Percentiles rank a stretch among this genome's conserved stretches.
These are phyloP conservation scores for Pythium rhizo-oryzae DNA, from an alignment of 352 stramenopile species.

Conservation along the genomic window DNA sequence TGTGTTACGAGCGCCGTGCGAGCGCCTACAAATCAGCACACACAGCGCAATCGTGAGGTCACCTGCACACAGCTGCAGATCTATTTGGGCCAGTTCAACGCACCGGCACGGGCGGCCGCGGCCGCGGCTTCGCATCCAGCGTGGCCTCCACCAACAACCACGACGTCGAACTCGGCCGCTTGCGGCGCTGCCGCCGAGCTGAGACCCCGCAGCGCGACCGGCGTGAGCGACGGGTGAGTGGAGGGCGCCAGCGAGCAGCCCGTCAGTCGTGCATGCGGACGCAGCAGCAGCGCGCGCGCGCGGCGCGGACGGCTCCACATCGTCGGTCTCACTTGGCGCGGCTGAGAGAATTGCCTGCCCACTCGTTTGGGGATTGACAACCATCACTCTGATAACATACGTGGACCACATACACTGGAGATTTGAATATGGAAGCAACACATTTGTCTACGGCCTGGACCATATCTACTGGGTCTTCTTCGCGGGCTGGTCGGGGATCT, in stretches of 20 bases:
- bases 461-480: constrained; percentile 31
- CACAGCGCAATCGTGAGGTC: too few relatives aligned
- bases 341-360: not conserved
- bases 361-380: constrained; percentile 11
- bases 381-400: constrained; percentile 13
- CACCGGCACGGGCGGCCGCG: constrained; percentile 76
- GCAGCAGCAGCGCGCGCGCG: constrained; percentile 18
- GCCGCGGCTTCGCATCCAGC: constrained; percentile 92
- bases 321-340: not conserved
- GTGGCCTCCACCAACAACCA: constrained; percentile 93
- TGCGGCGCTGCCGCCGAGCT: not conserved
- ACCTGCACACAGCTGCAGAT: too few relatives aligned
- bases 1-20: constrained; percentile 96
- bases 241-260: not conserved
- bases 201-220: not conserved
- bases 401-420: constrained; percentile 17
- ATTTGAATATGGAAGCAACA: constrained; percentile 4
- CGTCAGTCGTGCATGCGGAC: constrained; percentile 6
- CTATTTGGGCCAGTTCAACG: too few relatives aligned
- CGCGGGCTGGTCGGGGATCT: constrained; percentile 21
- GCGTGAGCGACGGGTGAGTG: not conserved
- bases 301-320: constrained; percentile 23
- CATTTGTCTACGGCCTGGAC: constrained; percentile 10
- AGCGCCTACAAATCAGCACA: constrained; percentile 57
- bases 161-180: constrained; percentile 59